A percentile compares a stretch with the other conserved stretches of the same genome.
Conservation (phyloP, 208 protist genomes). For the Leishmania mexicana region DNA sequence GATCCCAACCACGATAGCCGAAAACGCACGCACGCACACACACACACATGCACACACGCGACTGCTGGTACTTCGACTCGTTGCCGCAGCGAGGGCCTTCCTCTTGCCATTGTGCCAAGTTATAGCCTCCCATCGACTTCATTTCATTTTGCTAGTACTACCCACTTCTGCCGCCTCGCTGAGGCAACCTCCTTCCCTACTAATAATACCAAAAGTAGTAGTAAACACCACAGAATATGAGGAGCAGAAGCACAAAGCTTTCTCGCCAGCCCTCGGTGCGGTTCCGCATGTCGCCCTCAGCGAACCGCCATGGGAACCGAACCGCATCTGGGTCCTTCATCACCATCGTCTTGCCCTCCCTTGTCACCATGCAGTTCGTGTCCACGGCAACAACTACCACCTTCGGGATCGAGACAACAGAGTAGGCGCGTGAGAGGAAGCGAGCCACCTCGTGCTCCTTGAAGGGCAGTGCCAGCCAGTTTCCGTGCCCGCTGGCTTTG, state of each 20-base stretch:
- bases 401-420: slow-evolving; percentile 43
- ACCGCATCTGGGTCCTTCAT: slow-evolving; percentile 33
- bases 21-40: slow-evolving; percentile 2
- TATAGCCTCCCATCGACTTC: background rate
- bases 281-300: slow-evolving; percentile 21
- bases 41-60: slow-evolving; percentile 9
- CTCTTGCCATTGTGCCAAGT: background rate
- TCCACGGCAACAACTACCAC: slow-evolving; percentile 45
- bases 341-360: slow-evolving; percentile 38
- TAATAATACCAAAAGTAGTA: slow-evolving; percentile 28
- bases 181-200: background rate
- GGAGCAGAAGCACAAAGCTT: slow-evolving; percentile 12
- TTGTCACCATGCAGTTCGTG: slow-evolving; percentile 42
- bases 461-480: slow-evolving; percentile 66
- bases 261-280: slow-evolving; percentile 10
- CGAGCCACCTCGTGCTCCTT: slow-evolving; percentile 27
- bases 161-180: background rate
- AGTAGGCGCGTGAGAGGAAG: slow-evolving; percentile 31
- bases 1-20: background rate
- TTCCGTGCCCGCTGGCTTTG: slow-evolving; percentile 33
- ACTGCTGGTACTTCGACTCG: background rate
- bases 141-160: background rate
- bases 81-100: background rate
- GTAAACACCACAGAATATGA: slow-evolving; percentile 15
- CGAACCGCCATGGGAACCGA: slow-evolving; percentile 55